A percentile compares a stretch with the other conserved stretches of the same genome.
phyloP scores from a whole-genome alignment of 495 filamentous ascomycete species.

The Polyplosphaeria fusca region DNA sequence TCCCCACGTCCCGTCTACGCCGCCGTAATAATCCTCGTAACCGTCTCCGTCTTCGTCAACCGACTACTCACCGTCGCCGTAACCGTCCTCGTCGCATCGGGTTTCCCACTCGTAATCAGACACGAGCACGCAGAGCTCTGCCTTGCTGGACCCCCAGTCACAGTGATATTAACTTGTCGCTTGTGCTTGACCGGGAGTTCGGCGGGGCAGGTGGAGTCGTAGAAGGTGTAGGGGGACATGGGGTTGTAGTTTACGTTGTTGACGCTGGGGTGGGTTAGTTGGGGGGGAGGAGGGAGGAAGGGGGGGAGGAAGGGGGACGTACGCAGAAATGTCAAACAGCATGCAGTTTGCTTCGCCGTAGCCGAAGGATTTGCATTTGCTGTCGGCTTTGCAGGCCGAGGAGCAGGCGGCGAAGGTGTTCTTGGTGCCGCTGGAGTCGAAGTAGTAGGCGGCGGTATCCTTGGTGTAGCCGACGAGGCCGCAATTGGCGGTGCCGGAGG shows the following conservation, averaged over 20 bases:
- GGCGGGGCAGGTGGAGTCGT: slow-evolving; percentile 16
- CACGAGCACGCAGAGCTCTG: slow-evolving; percentile 27
- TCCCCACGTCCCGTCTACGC: too few species aligned
- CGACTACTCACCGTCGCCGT: slow-evolving; percentile 6
- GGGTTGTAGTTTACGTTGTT: slow-evolving; percentile 30
- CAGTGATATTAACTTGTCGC: slow-evolving; percentile 26
- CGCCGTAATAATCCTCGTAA: slow-evolving; percentile 31
- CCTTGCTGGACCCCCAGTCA: slow-evolving; percentile 9
- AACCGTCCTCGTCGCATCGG: slow-evolving; percentile 7
- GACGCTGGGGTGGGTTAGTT: background rate
- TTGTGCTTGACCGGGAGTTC: slow-evolving; percentile 29
- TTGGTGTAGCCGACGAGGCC: slow-evolving; percentile 29
- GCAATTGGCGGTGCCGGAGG: slow-evolving; percentile 6
- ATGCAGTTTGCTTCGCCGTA: slow-evolving; percentile 33
- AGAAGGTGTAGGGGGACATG: slow-evolving; percentile 32
- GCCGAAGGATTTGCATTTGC: slow-evolving; percentile 28
- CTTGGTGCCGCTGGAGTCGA: slow-evolving; percentile 30
- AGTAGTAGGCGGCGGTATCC: slow-evolving; percentile 24
- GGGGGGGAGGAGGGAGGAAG: background rate
- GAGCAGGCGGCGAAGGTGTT: slow-evolving; percentile 26
- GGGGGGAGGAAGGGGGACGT: slow-evolving; percentile 1
- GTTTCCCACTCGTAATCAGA: slow-evolving; percentile 15
- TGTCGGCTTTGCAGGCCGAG: slow-evolving; percentile 26
- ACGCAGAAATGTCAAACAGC: slow-evolving; percentile 26
- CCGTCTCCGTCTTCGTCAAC: slow-evolving; percentile 16